phyloP scores from a whole-genome alignment of 2,329 filamentous ascomycete species.

The Sarocladiaceae sp. region DNA sequence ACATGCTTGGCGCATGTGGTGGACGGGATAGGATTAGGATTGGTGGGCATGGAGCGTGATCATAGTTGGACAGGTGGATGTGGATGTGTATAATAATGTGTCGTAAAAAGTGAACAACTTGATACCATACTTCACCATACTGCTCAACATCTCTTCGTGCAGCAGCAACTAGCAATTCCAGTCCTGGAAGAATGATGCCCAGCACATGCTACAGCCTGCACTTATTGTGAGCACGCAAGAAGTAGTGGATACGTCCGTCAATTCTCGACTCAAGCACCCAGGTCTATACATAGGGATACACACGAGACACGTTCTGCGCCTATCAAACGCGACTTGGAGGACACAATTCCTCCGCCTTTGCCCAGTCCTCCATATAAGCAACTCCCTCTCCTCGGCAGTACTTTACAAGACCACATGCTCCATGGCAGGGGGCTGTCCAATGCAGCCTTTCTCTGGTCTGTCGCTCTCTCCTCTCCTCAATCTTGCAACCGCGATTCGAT shows the following conservation, averaged over 20 bases:
- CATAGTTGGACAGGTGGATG: not conserved
- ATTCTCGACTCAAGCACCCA: constrained; percentile 4
- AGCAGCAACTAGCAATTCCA: too few species aligned
- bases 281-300: constrained; percentile 12
- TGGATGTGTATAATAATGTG: constrained; percentile 5
- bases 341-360: constrained; percentile 2
- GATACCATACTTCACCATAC: not conserved
- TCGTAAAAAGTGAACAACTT: constrained; percentile 8
- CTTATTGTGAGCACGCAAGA: too few species aligned
- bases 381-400: not conserved
- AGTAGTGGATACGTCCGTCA: not conserved
- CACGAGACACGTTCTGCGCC: not conserved
- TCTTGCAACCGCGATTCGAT: not conserved
- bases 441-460: not conserved
- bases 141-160: too few species aligned
- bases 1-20: too few species aligned
- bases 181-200: too few species aligned
- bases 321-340: not conserved
- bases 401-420: not conserved
- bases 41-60: not conserved
- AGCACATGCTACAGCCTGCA: too few species aligned
- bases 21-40: too few species aligned
- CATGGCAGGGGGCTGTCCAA: not conserved
- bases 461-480: not conserved
- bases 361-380: not conserved